phyloP scores from a whole-genome alignment of 2,329 filamentous ascomycete genomes.

The Blastomyces gilchristii region DNA sequence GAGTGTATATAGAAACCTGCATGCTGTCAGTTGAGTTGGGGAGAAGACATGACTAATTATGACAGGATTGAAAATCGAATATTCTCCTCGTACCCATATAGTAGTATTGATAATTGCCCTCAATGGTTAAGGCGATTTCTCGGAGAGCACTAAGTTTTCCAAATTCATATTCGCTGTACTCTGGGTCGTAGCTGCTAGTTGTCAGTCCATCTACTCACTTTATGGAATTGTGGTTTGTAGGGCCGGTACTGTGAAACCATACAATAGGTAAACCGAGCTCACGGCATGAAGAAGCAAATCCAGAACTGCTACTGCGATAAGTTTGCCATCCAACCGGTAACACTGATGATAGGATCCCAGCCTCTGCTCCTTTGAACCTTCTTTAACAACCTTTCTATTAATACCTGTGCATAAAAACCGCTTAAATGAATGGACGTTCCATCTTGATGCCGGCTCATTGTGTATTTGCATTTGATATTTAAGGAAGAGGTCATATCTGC shows the following conservation, averaged over 20 bases:
- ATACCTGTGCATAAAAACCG: constrained; percentile 41
- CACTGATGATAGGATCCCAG: constrained; percentile 43
- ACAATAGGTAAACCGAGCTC: constrained; percentile 44
- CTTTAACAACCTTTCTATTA: constrained; percentile 28
- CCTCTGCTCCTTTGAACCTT: constrained; percentile 32
- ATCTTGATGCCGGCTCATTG: constrained; percentile 35
- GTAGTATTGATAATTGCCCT: constrained; percentile 49
- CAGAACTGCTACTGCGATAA: constrained; percentile 41
- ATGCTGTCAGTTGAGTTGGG: background rate
- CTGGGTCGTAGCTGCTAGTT: constrained; percentile 44
- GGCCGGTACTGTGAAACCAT: constrained; percentile 14
- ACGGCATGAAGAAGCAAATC: constrained; percentile 39
- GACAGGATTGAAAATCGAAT: background rate
- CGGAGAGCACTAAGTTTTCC: constrained; percentile 53
- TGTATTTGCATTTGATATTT: constrained; percentile 40
- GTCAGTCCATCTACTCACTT: background rate
- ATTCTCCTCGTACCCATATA: constrained; percentile 46
- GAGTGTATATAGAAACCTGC: constrained; percentile 53
- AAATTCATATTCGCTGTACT: constrained; percentile 51
- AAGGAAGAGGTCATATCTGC: constrained; percentile 37
- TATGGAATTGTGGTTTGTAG: background rate
- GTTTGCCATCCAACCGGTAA: constrained; percentile 40
- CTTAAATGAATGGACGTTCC: constrained; percentile 37
- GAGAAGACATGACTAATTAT: background rate
- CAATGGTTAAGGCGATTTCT: constrained; percentile 47